Base-by-base conservation (phyloP, 2,329 filamentous ascomycete genomes). In the Claviceps cyperi region DNA sequence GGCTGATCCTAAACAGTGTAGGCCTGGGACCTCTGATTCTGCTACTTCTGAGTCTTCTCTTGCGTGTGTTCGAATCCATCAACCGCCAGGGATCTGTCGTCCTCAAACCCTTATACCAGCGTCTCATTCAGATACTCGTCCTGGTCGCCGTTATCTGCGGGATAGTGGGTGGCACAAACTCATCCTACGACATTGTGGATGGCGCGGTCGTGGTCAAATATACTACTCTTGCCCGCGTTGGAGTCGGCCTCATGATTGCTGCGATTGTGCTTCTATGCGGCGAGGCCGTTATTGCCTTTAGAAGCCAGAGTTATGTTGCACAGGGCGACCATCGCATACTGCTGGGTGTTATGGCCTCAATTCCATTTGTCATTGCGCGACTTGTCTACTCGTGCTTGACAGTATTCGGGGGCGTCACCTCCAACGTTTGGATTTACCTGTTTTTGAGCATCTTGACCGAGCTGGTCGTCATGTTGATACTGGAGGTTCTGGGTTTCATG, bases 291-390 rank as follows among this genome's bases (percentile, higher is more conserved):
- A 49, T 75, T n/a, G 62, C 62, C 21, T 50, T 69, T 17, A 60
- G 67, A 37, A 69, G 68, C 55, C 66, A 66, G 38, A 60, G 64
- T 50, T 60, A 57, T 40, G 55, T 69, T 19, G 68, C 67, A 38
- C 59, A 76, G 52, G 67, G 77, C n/a, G 77, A 80, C 59, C 72
- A 73, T 53, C 71, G 74, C 15, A 71, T 81, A 40, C 63, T 81
- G 9, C 66, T 75, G 28, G 64, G 63, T 13, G 62, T 70, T 41
- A 47, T 57, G n/a, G 51, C 56, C 24, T 64, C 62, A 43, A 47
- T 66, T 8, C 65, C 65, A 3, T 65, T 66, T 48, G 59, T 65
- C 41, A 44, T 62, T 7, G 62, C 65, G 17, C 61, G 64, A 32
- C 56, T 66, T 17, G 51, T 52, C 11, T 67, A 66, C 52, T 58